Percentiles rank a stretch among this genome's conserved stretches.
These are phyloP conservation scores for Marvania coccoides DNA, from an alignment of 139 green algal genomes.

Conservation along the genomic window DNA sequence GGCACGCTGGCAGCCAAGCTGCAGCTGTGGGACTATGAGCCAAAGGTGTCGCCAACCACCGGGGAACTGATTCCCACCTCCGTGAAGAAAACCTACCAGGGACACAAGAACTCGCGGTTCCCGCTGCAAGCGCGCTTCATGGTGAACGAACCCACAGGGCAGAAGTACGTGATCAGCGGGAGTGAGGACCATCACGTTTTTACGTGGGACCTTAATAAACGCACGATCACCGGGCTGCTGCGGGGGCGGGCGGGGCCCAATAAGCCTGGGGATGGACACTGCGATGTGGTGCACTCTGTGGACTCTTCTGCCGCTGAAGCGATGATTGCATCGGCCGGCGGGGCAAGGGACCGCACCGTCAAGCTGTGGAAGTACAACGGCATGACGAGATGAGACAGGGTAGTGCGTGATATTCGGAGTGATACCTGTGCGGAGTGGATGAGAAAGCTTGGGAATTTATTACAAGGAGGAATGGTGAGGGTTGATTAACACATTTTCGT, in stretches of 20 bases:
- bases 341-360: conserved; percentile 50
- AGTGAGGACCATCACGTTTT: conserved; percentile 74
- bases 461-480: no score
- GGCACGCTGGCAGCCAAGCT: conserved; percentile 50
- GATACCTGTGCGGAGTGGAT: no score
- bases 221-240: conserved; percentile 14
- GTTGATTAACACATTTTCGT: no score
- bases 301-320: neutral
- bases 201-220: conserved; percentile 72
- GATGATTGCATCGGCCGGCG: conserved; percentile 34
- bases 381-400: neutral
- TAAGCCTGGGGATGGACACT: conserved; percentile 41
- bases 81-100: conserved; percentile 26
- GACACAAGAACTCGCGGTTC: conserved; percentile 37
- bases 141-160: conserved; percentile 2
- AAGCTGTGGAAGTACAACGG: conserved; percentile 52
- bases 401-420: neutral
- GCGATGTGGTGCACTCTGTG: conserved; percentile 21
- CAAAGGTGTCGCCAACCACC: conserved; percentile 15
- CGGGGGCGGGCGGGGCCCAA: conserved; percentile 19
- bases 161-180: conserved; percentile 62
- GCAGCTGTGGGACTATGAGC: conserved; percentile 65
- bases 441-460: no score
- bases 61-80: conserved; percentile 5
- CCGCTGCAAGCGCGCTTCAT: conserved; percentile 31